Base-by-base conservation (phyloP, 306 rosid genomes). In the Hippophae gyantsensis region DNA sequence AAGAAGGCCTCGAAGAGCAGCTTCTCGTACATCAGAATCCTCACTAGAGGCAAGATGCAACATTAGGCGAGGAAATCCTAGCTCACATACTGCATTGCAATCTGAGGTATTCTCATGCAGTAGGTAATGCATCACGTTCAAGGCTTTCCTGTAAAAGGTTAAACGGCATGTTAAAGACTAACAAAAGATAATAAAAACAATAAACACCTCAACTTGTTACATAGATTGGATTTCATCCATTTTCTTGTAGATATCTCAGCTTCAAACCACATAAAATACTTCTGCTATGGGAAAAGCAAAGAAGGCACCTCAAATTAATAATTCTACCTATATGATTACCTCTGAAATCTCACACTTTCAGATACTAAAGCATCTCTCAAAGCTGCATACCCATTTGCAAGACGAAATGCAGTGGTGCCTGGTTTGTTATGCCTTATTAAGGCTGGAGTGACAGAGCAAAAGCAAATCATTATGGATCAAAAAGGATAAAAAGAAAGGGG, bases 321-420 rank as follows among this genome's bases (percentile, higher is more conserved):
- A 67, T 6, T 27, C 48, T 52, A 43, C 12, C 46, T 13, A 58
- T 5, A 56, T 43, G 56, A 51, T 70, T 82, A 93, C 97, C 99
- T 93, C 73, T 93, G 99, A 67, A 93, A 93, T 73, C 89, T 78
- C 71, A 84, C 94, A 57, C 72, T 86, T 43, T 84, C 99, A 48
- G 94, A 78, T 50, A 79, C 43, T 43, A 93, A 68, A 5, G 95
- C 95, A 60, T 86, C 97, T 76, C 55, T 88, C 61, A 93, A 70
- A 54, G 82, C 87, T 12, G 89, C 81, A 74, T 93, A 93, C 56
- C 99, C 99, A 80, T 88, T 85, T 56, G 94, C 94, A 14, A 86
- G 88, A 14, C 94, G 96, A 60, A 93, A 93, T 5, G 94, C 97
- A 58, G 64, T 18, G 18, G 81, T 61, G 14, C 82, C 99, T 0